Conservation (phyloP, 257 asterid genomes). For the Prunella vulgaris region DNA sequence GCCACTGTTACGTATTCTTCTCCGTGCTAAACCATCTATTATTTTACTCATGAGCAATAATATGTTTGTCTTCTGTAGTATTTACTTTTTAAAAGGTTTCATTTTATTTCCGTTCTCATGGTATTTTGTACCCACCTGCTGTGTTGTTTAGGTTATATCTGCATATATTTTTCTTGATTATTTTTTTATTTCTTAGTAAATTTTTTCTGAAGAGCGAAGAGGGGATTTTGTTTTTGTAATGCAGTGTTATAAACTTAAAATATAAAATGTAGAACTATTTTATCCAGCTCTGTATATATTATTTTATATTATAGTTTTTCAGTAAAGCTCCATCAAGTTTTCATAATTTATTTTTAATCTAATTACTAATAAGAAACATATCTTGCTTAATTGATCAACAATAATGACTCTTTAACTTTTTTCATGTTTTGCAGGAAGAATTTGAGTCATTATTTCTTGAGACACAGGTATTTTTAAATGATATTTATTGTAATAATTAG, state of each 20-base stretch:
- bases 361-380: background rate
- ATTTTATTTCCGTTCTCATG: background rate
- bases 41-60: background rate
- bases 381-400: background rate
- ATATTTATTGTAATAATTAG: background rate
- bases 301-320: background rate
- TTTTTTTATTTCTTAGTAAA: background rate
- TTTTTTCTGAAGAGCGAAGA: background rate
- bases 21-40: background rate
- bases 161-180: background rate
- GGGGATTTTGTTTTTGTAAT: background rate
- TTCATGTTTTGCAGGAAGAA: conserved; percentile 48
- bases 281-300: background rate
- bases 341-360: background rate
- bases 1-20: background rate
- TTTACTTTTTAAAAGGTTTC: background rate
- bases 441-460: conserved; percentile 46
- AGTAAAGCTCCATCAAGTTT: background rate
- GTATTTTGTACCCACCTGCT: background rate
- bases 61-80: background rate
- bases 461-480: conserved; percentile 46
- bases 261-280: background rate
- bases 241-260: background rate
- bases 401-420: conserved; percentile 12
- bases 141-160: background rate